Evolutionary conservation across 2,329 filamentous ascomycete species (phyloP), one percentile per base, ranked within the genome.

Genomic region (Escovopsis sp.): DNA sequence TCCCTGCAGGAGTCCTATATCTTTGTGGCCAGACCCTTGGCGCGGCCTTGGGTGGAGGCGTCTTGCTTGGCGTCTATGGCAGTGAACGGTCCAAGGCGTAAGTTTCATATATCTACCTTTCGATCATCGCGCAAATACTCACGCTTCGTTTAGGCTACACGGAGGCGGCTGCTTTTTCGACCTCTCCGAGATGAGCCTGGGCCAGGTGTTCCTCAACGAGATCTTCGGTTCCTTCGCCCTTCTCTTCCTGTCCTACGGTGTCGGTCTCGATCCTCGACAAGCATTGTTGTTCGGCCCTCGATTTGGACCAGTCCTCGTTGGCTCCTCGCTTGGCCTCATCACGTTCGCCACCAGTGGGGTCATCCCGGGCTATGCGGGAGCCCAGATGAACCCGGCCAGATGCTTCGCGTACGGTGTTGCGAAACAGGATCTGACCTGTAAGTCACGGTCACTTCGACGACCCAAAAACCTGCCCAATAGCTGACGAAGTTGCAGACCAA

Each of bases 211-310:
- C 36, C 50, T 63, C 8, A 54, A 66, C 27, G 68, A 72, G 43
- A 61, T 62, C 28, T 55, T 66, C 36, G 55, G 57, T 4, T 57
- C 54, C 4, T 41, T 43, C 17, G 28, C 31, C 8, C 39, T 40
- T 13, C 38, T 46, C 15, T 60, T 67, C 42, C 52, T 70, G 15
- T 57, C 64, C 0, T 70, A 68, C 41, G 65, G 67, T 2, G 61
- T 68, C 10, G 67, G 65, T 13, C 52, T 72, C 4, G 68, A 72
- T 45, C 68, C 68, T 2, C 52, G 66, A 3, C 66, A 71, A 43
- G 55, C 55, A 1, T 49, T 58, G 14, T 47, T 66, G 4, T 68
- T 66, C 42, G 67, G 66, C 0, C 65, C 62, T 5, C 59, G 64
- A 1, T 48, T 68, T 1, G 59, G 60, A 0, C 66, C 67, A 0